Evolutionary conservation across 1,139 yeast species (phyloP), one percentile per base, ranked within the genome.

Genomic region (Geotrichum australiense): DNA sequence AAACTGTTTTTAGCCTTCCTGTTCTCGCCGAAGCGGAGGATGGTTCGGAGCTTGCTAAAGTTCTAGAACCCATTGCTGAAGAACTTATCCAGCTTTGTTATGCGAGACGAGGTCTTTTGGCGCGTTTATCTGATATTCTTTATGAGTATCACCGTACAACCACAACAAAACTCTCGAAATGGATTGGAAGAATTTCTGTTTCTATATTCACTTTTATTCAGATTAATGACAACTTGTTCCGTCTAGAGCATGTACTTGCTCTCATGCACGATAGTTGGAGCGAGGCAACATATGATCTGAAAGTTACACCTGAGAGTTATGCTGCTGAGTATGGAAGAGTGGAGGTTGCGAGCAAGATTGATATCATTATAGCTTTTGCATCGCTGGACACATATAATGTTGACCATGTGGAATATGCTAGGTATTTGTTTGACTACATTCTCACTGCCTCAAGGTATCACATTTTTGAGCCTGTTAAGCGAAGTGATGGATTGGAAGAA

Each of bases 71-170:
- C 2, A 54, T 61, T 18, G 57, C 58, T 23, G 35, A 46, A 24
- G 56, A 54, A 2, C 47, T 57, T 0, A 50, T 82, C 2, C 52
- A 53, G 2, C 54, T 47, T 54, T 62, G 93, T 1, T 68, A 61
- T 42, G 79, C 84, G 0, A 73, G 96, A 59, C 73, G 94, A 51
- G 70, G 83, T 10, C 62, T 87, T 11, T 62, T 85, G 21, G 91
- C 95, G 0, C 54, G 70, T 0, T 58, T 86, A 19, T 68, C 82
- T 2, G 57, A 57, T 23, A 54, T 63, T 16, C 48, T 81, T 8
- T 65, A 70, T 2, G 54, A 58, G 2, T 71, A 64, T 47, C 79
- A 38, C 14, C 5, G 11, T 6, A 33, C 46, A 6, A 21, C 59
- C 22, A 49, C 57, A 0, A 50, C 49, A 0, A 47, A 47, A 1